phyloP scores from a whole-genome alignment of 169 alveolate genomes.

The Amoebophrya sp. region DNA sequence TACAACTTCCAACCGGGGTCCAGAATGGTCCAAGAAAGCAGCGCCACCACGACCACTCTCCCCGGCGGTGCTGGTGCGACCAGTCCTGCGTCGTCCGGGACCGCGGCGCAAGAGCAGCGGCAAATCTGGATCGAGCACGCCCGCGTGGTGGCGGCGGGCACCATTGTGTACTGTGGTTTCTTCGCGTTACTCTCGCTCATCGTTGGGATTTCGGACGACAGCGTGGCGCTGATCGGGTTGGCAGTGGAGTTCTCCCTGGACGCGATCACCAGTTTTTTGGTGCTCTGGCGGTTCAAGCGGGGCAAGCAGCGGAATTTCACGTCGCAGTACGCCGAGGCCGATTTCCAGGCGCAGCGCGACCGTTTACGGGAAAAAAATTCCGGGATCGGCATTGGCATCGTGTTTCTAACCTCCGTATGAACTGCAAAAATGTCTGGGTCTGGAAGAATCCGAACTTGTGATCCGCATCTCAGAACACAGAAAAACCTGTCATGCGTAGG shows the following conservation, averaged over 20 bases:
- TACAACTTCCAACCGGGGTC: too few species aligned
- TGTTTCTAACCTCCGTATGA: too few species aligned
- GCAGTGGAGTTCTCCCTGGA: conserved; percentile 3
- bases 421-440: too few species aligned
- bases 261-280: neutral
- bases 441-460: too few species aligned
- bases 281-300: neutral
- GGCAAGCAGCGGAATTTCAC: neutral
- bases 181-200: neutral
- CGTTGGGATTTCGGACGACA: neutral
- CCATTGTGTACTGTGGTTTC: neutral
- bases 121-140: neutral
- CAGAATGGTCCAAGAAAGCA: too few species aligned
- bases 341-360: neutral
- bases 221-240: neutral
- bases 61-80: too few species aligned
- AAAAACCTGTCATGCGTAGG: too few species aligned
- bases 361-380: neutral
- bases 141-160: neutral
- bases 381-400: neutral
- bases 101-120: too few species aligned
- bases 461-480: too few species aligned
- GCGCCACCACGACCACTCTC: too few species aligned
- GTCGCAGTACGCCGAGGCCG: neutral
- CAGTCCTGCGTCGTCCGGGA: too few species aligned